Conservation (phyloP, 208 protist genomes). For the Leishmania mexicana region DNA sequence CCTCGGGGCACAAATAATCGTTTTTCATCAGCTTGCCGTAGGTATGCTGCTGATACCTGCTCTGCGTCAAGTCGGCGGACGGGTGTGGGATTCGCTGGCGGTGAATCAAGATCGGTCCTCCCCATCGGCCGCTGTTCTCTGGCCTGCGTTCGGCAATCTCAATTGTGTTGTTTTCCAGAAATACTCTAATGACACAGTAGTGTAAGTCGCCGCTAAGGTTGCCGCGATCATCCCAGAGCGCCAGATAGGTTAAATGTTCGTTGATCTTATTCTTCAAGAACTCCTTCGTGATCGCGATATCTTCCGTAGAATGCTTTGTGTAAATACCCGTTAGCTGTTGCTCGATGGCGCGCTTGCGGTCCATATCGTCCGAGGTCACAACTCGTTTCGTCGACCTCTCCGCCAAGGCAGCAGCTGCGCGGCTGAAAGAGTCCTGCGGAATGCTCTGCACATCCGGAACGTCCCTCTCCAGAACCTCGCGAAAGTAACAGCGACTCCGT, state of each 20-base stretch:
- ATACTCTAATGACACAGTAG: constrained; percentile 75
- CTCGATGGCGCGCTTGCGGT: constrained; percentile 81
- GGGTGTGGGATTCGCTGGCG: constrained; percentile 74
- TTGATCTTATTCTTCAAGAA: constrained; percentile 90
- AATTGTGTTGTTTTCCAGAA: constrained; percentile 78
- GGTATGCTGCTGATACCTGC: constrained; percentile 81
- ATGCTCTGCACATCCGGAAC: constrained; percentile 42
- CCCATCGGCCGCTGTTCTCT: constrained; percentile 77
- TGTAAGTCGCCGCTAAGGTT: constrained; percentile 82
- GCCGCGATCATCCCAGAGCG: constrained; percentile 91
- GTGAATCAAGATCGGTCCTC: constrained; percentile 68
- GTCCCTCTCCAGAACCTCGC: constrained; percentile 47
- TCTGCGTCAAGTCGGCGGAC: constrained; percentile 44
- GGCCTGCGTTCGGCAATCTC: constrained; percentile 72
- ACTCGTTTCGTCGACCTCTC: constrained; percentile 42
- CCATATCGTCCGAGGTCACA: constrained; percentile 87
- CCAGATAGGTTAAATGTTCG: constrained; percentile 82
- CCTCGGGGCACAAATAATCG: constrained; percentile 75
- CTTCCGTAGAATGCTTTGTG: constrained; percentile 87
- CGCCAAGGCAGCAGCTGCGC: constrained; percentile 19
- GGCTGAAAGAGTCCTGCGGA: constrained; percentile 55
- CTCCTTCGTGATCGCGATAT: constrained; percentile 81
- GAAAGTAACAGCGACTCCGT: constrained; percentile 74
- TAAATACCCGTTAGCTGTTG: constrained; percentile 88
- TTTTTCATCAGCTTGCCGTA: constrained; percentile 89